Evolutionary conservation across 495 filamentous ascomycete genomes (phyloP).

Genomic region (Hyaloscypha variabilis): DNA sequence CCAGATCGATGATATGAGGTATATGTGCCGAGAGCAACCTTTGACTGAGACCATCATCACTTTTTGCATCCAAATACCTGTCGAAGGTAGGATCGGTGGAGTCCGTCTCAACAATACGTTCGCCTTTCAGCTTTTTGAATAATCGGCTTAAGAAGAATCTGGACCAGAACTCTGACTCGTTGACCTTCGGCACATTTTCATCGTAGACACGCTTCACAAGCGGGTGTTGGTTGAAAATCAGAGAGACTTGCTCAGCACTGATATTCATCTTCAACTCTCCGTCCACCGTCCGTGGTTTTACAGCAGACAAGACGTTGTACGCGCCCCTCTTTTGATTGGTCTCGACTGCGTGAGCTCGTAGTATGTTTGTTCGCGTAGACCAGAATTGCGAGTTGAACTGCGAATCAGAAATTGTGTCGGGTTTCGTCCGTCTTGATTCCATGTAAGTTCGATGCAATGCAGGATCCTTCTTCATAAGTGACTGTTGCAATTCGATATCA

Average conservation of each 20-base stretch:
- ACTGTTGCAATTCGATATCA: constrained; percentile 81
- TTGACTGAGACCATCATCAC: constrained; percentile 52
- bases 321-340: constrained; percentile 78
- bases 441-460: constrained; percentile 77
- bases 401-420: constrained; percentile 72
- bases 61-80: constrained; percentile 74
- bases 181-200: constrained; percentile 84
- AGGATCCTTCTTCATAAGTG: constrained; percentile 75
- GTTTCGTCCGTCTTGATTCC: constrained; percentile 76
- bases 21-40: constrained; percentile 62
- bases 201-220: constrained; percentile 90
- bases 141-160: constrained; percentile 88
- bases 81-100: constrained; percentile 76
- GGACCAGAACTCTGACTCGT: constrained; percentile 83
- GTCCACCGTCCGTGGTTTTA: constrained; percentile 80
- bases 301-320: constrained; percentile 90
- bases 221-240: constrained; percentile 92
- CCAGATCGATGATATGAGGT: constrained; percentile 87
- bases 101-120: constrained; percentile 77
- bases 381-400: constrained; percentile 92
- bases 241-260: constrained; percentile 86
- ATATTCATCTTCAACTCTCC: constrained; percentile 79
- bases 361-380: constrained; percentile 79
- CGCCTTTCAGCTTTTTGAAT: constrained; percentile 89
- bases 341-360: constrained; percentile 91